Percentiles rank a stretch among this genome's conserved stretches.
Conservation (phyloP, 495 filamentous ascomycete genomes). For the Aspergillus diversus region DNA sequence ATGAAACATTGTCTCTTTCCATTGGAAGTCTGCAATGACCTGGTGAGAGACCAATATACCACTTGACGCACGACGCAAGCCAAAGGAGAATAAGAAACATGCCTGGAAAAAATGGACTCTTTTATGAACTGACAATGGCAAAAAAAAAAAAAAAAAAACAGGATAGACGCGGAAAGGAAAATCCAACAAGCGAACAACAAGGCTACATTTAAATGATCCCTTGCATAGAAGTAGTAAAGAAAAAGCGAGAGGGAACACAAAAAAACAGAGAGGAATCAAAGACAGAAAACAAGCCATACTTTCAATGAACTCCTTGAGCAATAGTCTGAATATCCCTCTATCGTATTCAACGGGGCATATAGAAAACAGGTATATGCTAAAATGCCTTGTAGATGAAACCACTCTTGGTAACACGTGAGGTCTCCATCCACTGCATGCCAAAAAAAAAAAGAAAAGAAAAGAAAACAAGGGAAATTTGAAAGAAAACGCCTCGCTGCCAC, state of each 20-base stretch:
- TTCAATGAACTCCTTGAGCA: constrained; percentile 27
- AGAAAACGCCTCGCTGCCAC: constrained; percentile 19
- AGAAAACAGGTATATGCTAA: constrained; percentile 28
- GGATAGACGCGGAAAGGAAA: not conserved
- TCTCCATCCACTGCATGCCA: constrained; percentile 24
- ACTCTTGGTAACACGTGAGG: constrained; percentile 14
- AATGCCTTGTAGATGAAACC: constrained; percentile 25
- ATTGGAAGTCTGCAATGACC: constrained; percentile 5
- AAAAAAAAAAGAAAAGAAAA: constrained; percentile 2
- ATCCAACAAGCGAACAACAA: constrained; percentile 14
- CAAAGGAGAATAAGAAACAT: too few species aligned
- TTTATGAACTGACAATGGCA: constrained; percentile 15
- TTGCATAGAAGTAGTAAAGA: constrained; percentile 15
- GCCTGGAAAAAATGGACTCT: constrained; percentile 1
- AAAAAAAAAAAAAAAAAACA: constrained; percentile 8
- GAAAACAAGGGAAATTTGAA: too few species aligned
- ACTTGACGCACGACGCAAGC: not conserved
- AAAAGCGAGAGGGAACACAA: not conserved
- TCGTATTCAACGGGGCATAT: constrained; percentile 19
- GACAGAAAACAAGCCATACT: constrained; percentile 20
- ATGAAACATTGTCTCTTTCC: constrained; percentile 17
- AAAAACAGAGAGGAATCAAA: too few species aligned
- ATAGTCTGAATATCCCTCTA: constrained; percentile 22
- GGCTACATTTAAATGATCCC: constrained; percentile 22
- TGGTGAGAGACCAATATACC: not conserved